Percentiles rank a stretch among this genome's conserved stretches.
These are phyloP conservation scores for Suillus ampliporus DNA, from an alignment of 768 basidiomycete genomes.

Conservation along the genomic window DNA sequence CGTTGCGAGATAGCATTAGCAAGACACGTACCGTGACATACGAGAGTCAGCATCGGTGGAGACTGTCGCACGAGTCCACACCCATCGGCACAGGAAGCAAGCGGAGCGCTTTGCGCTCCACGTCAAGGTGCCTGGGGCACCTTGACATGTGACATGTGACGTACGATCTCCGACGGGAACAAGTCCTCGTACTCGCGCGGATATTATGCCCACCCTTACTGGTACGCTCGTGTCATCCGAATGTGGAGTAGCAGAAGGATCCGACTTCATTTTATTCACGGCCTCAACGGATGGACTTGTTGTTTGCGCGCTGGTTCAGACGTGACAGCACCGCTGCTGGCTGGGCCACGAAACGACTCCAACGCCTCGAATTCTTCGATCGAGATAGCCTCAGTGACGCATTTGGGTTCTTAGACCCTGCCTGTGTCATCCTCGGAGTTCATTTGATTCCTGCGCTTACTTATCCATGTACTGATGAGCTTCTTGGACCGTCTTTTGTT, in stretches of 20 bases:
- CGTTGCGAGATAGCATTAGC: no score
- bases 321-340: slow-evolving; percentile 33
- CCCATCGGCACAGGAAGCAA: no score
- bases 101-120: no score
- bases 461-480: slow-evolving; percentile 8
- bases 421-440: slow-evolving; percentile 39
- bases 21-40: no score
- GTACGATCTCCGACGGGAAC: slow-evolving; percentile 24
- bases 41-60: no score
- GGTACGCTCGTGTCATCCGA: slow-evolving; percentile 42
- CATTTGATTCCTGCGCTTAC: slow-evolving; percentile 50
- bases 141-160: no score
- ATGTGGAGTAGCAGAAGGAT: slow-evolving; percentile 16
- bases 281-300: slow-evolving; percentile 37
- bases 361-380: slow-evolving; percentile 43
- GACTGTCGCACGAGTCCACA: no score
- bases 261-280: neutral
- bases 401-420: slow-evolving; percentile 53
- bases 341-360: slow-evolving; percentile 34
- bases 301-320: slow-evolving; percentile 49
- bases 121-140: no score
- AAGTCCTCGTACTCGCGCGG: slow-evolving; percentile 30
- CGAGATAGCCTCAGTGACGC: slow-evolving; percentile 26
- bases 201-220: slow-evolving; percentile 45
- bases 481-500: neutral